Percentiles rank a stretch among this genome's conserved stretches.
Conservation (phyloP, 371 early-diverging fungal species). For the Fennellomyces sp. region DNA sequence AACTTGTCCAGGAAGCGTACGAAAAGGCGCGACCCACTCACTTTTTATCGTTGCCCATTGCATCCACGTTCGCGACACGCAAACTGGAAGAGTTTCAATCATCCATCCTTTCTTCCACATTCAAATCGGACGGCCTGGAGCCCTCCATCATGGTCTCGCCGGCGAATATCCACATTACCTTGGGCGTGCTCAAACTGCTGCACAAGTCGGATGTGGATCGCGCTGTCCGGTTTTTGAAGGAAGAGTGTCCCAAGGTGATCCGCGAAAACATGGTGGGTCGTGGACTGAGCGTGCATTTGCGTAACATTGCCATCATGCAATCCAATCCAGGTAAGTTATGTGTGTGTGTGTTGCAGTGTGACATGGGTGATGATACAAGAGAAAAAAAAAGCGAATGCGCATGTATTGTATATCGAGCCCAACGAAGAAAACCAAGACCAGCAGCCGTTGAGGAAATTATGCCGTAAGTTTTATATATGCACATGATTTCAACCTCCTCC, state of each 20-base stretch:
- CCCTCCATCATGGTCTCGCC: conserved; percentile 21
- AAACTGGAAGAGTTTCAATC: conserved; percentile 30
- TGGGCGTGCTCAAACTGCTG: conserved; percentile 36
- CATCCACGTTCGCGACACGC: conserved; percentile 14
- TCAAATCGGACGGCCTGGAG: conserved; percentile 23
- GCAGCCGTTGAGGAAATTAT: conserved; percentile 17
- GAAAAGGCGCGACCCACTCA: conserved; percentile 27
- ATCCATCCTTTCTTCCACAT: conserved; percentile 23
- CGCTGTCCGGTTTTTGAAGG: conserved; percentile 26
- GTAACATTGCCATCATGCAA: conserved; percentile 24
- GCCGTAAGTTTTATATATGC: conserved; percentile 15
- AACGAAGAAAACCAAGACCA: conserved; percentile 28
- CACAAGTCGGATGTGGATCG: conserved; percentile 26
- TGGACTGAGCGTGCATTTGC: conserved; percentile 19
- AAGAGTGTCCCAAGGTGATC: conserved; percentile 17
- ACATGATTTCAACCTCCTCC: neutral
- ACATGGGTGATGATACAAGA: conserved; percentile 27
- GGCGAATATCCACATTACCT: conserved; percentile 36
- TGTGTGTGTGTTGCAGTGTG: conserved; percentile 32
- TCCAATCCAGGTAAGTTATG: conserved; percentile 26
- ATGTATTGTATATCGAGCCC: conserved; percentile 34
- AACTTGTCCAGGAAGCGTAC: conserved; percentile 14
- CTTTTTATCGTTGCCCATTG: conserved; percentile 32
- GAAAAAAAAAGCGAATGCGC: conserved; percentile 37
- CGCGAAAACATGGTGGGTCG: conserved; percentile 1